Evolutionary conservation across 164 flowering plant genomes (phyloP).

Genomic region (Nymphaea colorata): DNA sequence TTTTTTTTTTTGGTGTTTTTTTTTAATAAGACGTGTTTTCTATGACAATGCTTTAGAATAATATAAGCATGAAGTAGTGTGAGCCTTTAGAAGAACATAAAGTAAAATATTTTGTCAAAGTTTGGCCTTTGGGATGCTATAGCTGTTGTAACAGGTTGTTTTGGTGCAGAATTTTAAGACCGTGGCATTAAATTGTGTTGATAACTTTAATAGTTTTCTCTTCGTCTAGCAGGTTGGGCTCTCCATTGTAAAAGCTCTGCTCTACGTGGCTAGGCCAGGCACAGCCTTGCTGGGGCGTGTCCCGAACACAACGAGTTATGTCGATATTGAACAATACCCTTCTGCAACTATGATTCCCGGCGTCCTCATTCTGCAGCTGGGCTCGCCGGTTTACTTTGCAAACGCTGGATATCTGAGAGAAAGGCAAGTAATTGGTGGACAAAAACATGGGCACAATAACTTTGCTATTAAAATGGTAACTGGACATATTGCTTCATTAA

Average conservation of each 20-base stretch:
- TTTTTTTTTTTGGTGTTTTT: no score
- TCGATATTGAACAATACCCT: constrained; percentile 65
- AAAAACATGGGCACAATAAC: background rate
- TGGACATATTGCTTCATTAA: no score
- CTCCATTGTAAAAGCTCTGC: constrained; percentile 42
- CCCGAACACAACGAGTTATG: constrained; percentile 32
- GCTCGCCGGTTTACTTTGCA: constrained; percentile 70
- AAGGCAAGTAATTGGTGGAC: constrained; percentile 26
- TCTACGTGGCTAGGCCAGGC: constrained; percentile 69
- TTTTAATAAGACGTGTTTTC: no score
- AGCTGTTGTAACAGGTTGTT: no score
- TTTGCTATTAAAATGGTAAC: no score
- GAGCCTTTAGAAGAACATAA: no score
- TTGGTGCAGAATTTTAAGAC: background rate
- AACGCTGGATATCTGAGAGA: constrained; percentile 51
- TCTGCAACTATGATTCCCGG: constrained; percentile 26
- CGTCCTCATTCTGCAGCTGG: constrained; percentile 45
- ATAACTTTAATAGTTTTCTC: background rate
- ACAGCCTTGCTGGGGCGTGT: constrained; percentile 54
- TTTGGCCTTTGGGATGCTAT: no score
- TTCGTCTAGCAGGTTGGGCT: constrained; percentile 40
- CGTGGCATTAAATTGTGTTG: background rate
- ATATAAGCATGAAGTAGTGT: no score
- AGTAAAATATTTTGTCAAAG: no score
- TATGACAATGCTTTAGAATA: no score